phyloP scores from a whole-genome alignment of 2,329 filamentous ascomycete species.

The Cladosporium halotolerans region DNA sequence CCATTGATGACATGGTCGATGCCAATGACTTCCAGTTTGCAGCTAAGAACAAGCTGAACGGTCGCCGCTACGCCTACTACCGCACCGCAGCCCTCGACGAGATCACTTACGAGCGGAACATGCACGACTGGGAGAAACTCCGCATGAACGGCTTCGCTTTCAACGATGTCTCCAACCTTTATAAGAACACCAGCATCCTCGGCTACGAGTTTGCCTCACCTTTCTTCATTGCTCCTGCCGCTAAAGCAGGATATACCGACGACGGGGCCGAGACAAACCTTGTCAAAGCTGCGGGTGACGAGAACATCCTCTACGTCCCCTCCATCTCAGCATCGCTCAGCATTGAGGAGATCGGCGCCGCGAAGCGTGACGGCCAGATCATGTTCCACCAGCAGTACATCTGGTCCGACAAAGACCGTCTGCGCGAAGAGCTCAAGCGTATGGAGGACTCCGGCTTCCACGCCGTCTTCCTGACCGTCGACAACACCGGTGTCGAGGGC shows the following conservation, averaged over 20 bases:
- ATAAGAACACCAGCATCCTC: slow-evolving; percentile 69
- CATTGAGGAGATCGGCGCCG: slow-evolving; percentile 30
- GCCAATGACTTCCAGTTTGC: slow-evolving; percentile 30
- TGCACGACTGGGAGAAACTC: slow-evolving; percentile 24
- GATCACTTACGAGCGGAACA: slow-evolving; percentile 24
- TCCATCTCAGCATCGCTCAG: slow-evolving; percentile 32
- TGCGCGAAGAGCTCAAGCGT: slow-evolving; percentile 46
- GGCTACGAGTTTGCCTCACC: slow-evolving; percentile 74
- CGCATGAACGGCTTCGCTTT: slow-evolving; percentile 24
- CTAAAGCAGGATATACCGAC: slow-evolving; percentile 84
- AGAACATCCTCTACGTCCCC: slow-evolving; percentile 47
- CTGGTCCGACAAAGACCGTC: slow-evolving; percentile 41
- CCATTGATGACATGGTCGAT: slow-evolving; percentile 22
- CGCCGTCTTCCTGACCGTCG: slow-evolving; percentile 38
- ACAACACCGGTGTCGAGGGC: slow-evolving; percentile 34
- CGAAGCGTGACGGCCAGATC: slow-evolving; percentile 26
- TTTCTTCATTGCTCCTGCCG: slow-evolving; percentile 92
- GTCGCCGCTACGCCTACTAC: slow-evolving; percentile 23
- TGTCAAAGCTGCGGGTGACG: slow-evolving; percentile 44
- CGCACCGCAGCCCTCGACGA: slow-evolving; percentile 25
- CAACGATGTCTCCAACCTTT: slow-evolving; percentile 18
- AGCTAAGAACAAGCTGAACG: slow-evolving; percentile 34
- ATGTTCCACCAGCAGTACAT: slow-evolving; percentile 43
- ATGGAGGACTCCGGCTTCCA: slow-evolving; percentile 34
- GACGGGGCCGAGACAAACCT: slow-evolving; percentile 23